phyloP scores from a whole-genome alignment of 73 alveolate genomes.

The Stentor roeselii region DNA sequence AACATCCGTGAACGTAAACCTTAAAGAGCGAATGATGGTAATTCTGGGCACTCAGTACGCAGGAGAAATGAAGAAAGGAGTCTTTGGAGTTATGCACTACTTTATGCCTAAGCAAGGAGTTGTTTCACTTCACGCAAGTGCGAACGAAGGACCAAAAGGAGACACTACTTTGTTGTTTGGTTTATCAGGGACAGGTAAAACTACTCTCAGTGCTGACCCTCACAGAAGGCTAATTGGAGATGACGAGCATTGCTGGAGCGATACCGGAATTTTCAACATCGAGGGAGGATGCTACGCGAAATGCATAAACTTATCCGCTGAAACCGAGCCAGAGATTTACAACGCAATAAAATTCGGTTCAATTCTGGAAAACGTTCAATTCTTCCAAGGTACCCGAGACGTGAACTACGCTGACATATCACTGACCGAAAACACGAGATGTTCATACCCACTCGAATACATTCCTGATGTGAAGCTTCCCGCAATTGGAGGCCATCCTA shows the following conservation, averaged over 20 bases:
- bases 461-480: conserved; percentile 94
- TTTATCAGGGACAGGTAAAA: conserved; percentile 97
- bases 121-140: conserved; percentile 92
- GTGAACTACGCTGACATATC: conserved; percentile 81
- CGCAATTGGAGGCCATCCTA: conserved; percentile 91
- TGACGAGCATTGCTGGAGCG: conserved; percentile 97
- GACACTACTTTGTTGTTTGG: conserved; percentile 93
- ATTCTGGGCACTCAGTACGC: conserved; percentile 95
- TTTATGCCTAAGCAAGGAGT: conserved; percentile 82
- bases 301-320: conserved; percentile 63
- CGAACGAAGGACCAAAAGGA: conserved; percentile 79
- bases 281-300: conserved; percentile 99
- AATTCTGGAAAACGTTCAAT: conserved; percentile 72
- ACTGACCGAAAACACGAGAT: conserved; percentile 70
- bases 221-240: conserved; percentile 90
- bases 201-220: conserved; percentile 93
- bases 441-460: conserved; percentile 86
- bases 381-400: conserved; percentile 54
- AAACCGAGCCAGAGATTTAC: conserved; percentile 94
- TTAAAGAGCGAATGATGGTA: conserved; percentile 70
- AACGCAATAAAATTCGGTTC: conserved; percentile 91
- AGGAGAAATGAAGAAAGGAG: conserved; percentile 97
- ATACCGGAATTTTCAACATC: conserved; percentile 91
- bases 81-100: conserved; percentile 88
- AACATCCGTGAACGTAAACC: conserved; percentile 73